phyloP scores from a whole-genome alignment of 768 basidiomycete genomes.

The Erythrobasidium yunnanense region DNA sequence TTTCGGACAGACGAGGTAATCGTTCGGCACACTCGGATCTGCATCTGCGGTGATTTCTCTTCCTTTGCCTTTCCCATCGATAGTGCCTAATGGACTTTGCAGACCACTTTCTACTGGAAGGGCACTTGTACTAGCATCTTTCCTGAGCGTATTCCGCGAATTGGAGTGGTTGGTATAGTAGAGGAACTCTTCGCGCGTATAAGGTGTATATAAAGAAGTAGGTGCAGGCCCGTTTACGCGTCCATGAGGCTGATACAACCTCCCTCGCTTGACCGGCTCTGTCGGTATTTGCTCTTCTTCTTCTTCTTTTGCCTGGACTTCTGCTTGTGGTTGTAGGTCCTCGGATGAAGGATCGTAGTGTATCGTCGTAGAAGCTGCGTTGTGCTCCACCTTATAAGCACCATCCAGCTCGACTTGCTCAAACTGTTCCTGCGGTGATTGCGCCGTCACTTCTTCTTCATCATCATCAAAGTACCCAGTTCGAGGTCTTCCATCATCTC shows the following conservation, averaged over 20 bases:
- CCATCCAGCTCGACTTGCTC: no score
- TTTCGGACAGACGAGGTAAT: neutral
- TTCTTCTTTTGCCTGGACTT: no score
- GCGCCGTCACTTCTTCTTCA: no score
- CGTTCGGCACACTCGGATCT: neutral
- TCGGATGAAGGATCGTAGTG: neutral
- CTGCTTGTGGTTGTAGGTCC: no score
- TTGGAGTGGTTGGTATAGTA: slow-evolving; percentile 17
- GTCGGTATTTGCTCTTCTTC: no score
- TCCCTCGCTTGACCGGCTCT: slow-evolving; percentile 18
- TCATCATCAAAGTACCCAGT: slow-evolving; percentile 5
- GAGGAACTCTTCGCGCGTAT: neutral
- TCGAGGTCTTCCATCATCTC: neutral
- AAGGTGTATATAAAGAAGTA: neutral
- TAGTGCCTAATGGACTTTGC: slow-evolving; percentile 9
- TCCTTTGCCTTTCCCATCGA: slow-evolving; percentile 7
- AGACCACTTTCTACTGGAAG: neutral
- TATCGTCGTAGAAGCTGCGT: neutral
- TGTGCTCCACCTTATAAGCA: neutral
- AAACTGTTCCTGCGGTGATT: no score
- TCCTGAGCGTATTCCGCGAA: slow-evolving; percentile 11
- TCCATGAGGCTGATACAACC: neutral
- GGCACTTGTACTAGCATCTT: neutral
- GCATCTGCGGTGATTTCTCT: no score
- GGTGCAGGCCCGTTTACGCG: slow-evolving; percentile 16